Evolutionary conservation across 1,139 yeast species (phyloP).

Genomic region (Pichia sp.): DNA sequence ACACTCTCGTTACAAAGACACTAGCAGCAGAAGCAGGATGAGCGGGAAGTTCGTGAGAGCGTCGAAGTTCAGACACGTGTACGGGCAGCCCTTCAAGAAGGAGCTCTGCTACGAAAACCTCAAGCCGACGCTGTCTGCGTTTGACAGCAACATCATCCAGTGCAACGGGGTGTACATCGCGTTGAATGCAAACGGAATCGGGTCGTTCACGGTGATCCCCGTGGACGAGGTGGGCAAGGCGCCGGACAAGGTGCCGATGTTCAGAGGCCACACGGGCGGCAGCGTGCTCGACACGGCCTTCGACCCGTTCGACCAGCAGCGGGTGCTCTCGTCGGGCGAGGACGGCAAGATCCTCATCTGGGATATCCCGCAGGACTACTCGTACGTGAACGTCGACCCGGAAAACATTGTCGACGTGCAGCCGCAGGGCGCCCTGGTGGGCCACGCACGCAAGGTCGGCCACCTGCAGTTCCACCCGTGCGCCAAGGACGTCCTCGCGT

Average conservation of each 20-base stretch:
- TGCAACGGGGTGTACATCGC: constrained; percentile 81
- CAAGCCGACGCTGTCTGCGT: constrained; percentile 82
- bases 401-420: constrained; percentile 62
- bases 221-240: constrained; percentile 83
- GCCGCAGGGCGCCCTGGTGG: constrained; percentile 66
- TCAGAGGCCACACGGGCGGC: constrained; percentile 95
- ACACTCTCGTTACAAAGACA: neutral
- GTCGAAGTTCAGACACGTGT: constrained; percentile 92
- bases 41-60: constrained; percentile 95
- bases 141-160: constrained; percentile 89
- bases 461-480: constrained; percentile 86
- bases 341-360: constrained; percentile 86
- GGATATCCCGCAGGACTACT: constrained; percentile 78
- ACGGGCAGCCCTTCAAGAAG: constrained; percentile 85
- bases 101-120: constrained; percentile 88
- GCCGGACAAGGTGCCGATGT: constrained; percentile 88
- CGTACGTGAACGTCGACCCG: constrained; percentile 59
- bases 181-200: constrained; percentile 91
- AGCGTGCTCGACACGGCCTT: constrained; percentile 92
- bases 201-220: constrained; percentile 95
- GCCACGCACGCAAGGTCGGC: constrained; percentile 95
- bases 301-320: constrained; percentile 78
- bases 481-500: constrained; percentile 80
- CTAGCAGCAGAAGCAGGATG: neutral
- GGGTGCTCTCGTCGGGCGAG: constrained; percentile 82